Evolutionary conservation across 805 yeast species (phyloP).

Genomic region (Vanderwaltozyma tropicalis): DNA sequence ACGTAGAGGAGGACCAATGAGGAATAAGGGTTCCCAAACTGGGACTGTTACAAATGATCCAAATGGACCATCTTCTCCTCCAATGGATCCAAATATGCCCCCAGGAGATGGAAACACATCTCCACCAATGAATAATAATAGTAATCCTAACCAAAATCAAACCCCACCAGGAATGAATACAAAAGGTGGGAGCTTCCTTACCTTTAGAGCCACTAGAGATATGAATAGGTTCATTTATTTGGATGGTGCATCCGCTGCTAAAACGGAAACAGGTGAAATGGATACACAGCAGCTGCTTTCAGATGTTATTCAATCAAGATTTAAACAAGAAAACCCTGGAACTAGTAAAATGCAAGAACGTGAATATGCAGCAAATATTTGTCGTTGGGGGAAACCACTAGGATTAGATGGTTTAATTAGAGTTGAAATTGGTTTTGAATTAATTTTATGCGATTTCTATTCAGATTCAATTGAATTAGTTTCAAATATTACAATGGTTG

Average conservation of each 20-base stretch:
- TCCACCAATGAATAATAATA: no score
- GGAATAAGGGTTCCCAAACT: not conserved
- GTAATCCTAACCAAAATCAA: not conserved
- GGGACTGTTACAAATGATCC: not conserved
- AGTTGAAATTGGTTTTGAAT: constrained; percentile 51
- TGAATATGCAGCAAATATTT: constrained; percentile 38
- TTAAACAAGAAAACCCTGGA: constrained; percentile 6
- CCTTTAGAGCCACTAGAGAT: constrained; percentile 40
- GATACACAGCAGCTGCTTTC: constrained; percentile 43
- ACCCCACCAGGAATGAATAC: not conserved
- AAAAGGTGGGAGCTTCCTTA: constrained; percentile 16
- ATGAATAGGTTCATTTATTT: constrained; percentile 39
- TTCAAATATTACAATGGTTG: constrained; percentile 34
- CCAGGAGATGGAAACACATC: not conserved
- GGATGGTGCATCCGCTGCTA: constrained; percentile 68
- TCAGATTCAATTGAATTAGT: constrained; percentile 37
- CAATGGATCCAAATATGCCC: not conserved
- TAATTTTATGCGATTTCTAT: constrained; percentile 50
- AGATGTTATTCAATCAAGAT: constrained; percentile 14
- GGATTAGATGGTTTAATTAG: constrained; percentile 51
- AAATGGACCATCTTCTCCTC: not conserved
- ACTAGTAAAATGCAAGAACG: constrained; percentile 32
- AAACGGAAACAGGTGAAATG: constrained; percentile 47
- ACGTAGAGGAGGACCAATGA: not conserved
- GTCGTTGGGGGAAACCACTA: constrained; percentile 42